Base-by-base conservation (phyloP, 768 basidiomycete genomes). In the Xanthoconium purpureum region DNA sequence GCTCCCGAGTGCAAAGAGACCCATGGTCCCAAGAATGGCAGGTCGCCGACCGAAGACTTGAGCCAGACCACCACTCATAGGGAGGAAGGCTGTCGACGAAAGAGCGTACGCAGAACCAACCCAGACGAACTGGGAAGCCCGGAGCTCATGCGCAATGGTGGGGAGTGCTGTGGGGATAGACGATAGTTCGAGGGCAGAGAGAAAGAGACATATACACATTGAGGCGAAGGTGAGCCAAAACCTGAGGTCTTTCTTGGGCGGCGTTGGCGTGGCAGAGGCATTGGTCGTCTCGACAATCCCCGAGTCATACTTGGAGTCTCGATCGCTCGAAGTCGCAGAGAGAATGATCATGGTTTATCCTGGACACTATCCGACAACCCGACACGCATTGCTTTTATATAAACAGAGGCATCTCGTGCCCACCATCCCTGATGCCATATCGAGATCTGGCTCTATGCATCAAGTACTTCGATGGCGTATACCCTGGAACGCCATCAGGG, bases 81-180 rank as follows among this genome's bases (percentile, higher is more conserved):
- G 77, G 12, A 78, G 64, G 38, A 76, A 63, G 0, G 73, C 74
- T 3, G 75, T 74, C 10, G 70, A 66, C 3, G 74, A 59, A 11
- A 78, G 65, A 13, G 71, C 68, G 44, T 74, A 78, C 0, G 74
- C 67, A 4, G 68, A 66, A 2, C 71, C 75, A 20, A 76, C 64
- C 77, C 76, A 77, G n/a, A 64, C 51, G 38, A 73, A 75, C 42
- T 71, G 66, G 8, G 59, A 56, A 0, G 65, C 64, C 3, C 56
- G 56, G 8, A 75, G 54, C 5, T 61, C 68, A 29, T 65, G 51
- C 6, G 67, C 65, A 50, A 75, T 75, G 20, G 67, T 69, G 3
- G 74, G 74, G 11, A 75, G 68, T 6, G 72, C 74, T 1, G 68
- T 72, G 17, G 66, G 56, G 32, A 70, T 62, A 14, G 61, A 66